These are phyloP conservation scores for Leccinum laetum DNA, from an alignment of 1,284 basidiomycete genomes.

Conservation along the genomic window DNA sequence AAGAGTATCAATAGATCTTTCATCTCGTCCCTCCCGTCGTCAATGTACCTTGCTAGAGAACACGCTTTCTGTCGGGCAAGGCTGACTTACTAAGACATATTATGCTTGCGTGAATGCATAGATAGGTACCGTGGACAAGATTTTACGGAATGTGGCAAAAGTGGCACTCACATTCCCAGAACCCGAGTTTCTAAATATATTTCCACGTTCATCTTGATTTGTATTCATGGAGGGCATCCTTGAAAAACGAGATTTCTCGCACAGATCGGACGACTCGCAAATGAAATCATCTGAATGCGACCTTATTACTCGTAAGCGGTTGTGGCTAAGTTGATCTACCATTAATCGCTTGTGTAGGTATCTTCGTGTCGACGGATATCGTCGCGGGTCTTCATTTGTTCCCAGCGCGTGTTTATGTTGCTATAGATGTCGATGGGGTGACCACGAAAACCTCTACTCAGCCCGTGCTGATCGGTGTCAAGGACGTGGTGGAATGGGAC, in stretches of 20 bases:
- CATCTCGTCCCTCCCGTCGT: constrained; percentile 9
- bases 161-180: not conserved
- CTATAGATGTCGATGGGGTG: not conserved
- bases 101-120: constrained; percentile 10
- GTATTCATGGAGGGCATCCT: not conserved
- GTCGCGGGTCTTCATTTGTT: not conserved
- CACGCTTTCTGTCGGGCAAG: constrained; percentile 13
- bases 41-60: constrained; percentile 32
- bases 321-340: not conserved
- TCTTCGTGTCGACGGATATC: not conserved
- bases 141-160: constrained; percentile 1
- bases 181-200: not conserved
- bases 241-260: not conserved
- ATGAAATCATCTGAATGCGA: not conserved
- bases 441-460: not conserved
- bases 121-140: constrained; percentile 9
- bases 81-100: constrained; percentile 9
- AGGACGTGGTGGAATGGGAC: not conserved
- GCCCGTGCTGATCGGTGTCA: not conserved
- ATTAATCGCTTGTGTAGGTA: not conserved
- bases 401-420: not conserved
- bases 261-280: not conserved
- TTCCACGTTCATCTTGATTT: not conserved
- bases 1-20: constrained; percentile 46
- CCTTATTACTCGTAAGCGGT: not conserved